phyloP scores from a whole-genome alignment of 345 rosid species.

The Mangifera indica region DNA sequence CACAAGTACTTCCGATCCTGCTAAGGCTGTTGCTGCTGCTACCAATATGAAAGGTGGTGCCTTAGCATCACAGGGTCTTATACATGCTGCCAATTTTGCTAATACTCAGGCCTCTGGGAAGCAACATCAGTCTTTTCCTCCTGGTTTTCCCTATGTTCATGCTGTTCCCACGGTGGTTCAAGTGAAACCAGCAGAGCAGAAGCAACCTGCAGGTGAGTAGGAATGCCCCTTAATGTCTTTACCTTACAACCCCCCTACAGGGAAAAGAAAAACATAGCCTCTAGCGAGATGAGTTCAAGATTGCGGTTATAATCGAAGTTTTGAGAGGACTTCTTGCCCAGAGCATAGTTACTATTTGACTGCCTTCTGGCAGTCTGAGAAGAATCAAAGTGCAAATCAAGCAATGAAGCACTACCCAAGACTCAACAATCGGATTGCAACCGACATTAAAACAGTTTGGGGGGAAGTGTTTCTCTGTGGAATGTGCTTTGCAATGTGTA shows the following conservation, averaged over 20 bases:
- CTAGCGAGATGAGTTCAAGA: constrained; percentile 12
- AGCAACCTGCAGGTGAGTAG: constrained; percentile 63
- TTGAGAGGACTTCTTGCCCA: constrained; percentile 11
- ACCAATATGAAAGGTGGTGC: constrained; percentile 72
- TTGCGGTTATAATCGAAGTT: constrained; percentile 14
- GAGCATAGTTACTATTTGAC: constrained; percentile 13
- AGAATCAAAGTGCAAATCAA: not conserved
- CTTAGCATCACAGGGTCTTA: constrained; percentile 42
- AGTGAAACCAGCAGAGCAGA: constrained; percentile 84
- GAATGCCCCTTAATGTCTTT: constrained; percentile 10
- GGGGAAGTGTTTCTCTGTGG: constrained; percentile 8
- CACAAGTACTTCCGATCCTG: constrained; percentile 58
- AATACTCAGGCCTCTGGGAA: constrained; percentile 53
- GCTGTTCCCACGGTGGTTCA: constrained; percentile 59
- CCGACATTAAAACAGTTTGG: constrained; percentile 27
- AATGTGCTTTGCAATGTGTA: constrained; percentile 26
- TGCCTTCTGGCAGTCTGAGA: constrained; percentile 25
- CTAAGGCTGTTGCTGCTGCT: constrained; percentile 59
- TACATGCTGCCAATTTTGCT: constrained; percentile 46
- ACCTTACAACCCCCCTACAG: not conserved
- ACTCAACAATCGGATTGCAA: not conserved
- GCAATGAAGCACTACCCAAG: not conserved
- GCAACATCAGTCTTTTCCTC: constrained; percentile 52
- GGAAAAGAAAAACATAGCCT: not conserved
- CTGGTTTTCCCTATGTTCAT: constrained; percentile 64